Conservation (phyloP, 805 yeast genomes). For the Millerozyma miso region DNA sequence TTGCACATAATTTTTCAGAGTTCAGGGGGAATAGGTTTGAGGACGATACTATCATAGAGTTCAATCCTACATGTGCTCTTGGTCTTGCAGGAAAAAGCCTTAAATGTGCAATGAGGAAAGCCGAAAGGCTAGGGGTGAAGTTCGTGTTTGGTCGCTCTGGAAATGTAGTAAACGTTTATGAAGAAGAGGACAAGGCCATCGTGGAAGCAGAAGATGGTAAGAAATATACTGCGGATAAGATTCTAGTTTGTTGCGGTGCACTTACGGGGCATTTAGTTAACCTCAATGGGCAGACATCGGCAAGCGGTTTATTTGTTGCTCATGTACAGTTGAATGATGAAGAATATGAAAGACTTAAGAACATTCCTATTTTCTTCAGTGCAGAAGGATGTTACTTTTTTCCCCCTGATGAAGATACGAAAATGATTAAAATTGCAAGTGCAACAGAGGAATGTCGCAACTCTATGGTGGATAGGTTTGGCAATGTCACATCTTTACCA, state of each 20-base stretch:
- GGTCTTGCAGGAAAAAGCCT: constrained; percentile 40
- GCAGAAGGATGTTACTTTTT: constrained; percentile 43
- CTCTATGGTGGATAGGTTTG: constrained; percentile 9
- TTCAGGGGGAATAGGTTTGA: constrained; percentile 11
- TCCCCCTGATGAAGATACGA: constrained; percentile 40
- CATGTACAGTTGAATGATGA: constrained; percentile 32
- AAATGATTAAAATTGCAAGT: constrained; percentile 32
- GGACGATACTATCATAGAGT: constrained; percentile 10
- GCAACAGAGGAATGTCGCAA: constrained; percentile 23
- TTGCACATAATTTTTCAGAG: constrained; percentile 18
- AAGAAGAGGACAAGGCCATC: not conserved
- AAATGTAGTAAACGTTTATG: not conserved
- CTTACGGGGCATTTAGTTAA: constrained; percentile 29
- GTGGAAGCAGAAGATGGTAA: not conserved
- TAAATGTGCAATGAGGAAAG: constrained; percentile 19
- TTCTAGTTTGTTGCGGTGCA: constrained; percentile 36
- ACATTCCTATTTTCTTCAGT: constrained; percentile 41
- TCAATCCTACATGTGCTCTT: constrained; percentile 40
- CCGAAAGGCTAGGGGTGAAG: not conserved
- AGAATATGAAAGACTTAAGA: constrained; percentile 31
- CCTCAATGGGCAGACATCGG: constrained; percentile 24
- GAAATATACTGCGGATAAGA: constrained; percentile 26
- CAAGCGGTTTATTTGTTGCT: constrained; percentile 33
- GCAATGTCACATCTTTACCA: constrained; percentile 29
- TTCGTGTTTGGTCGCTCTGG: not conserved